phyloP scores from a whole-genome alignment of 345 rosid genomes.

The Cardamine chenopodiifolia region DNA sequence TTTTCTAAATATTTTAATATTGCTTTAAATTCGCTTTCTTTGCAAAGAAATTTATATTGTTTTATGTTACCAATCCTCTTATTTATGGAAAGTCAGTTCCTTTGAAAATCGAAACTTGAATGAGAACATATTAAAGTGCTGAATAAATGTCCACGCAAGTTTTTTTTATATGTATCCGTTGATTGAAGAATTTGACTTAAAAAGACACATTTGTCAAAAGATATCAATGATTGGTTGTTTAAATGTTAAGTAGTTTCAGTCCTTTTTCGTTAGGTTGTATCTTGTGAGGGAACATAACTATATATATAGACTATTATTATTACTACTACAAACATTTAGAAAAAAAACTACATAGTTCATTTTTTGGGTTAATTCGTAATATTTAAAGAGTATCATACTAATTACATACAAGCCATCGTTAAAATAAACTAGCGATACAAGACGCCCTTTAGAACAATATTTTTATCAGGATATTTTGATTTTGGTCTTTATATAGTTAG shows the following conservation, averaged over 20 bases:
- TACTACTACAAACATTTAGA: background rate
- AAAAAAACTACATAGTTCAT: background rate
- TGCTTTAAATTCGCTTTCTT: background rate
- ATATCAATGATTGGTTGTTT: constrained; percentile 12
- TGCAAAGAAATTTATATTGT: background rate
- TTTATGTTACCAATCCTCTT: background rate
- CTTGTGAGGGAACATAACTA: constrained; percentile 37
- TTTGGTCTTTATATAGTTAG: background rate
- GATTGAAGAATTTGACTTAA: background rate
- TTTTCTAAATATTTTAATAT: background rate
- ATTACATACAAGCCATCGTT: background rate
- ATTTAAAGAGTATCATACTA: background rate
- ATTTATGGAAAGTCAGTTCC: background rate
- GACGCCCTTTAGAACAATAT: background rate
- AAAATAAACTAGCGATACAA: background rate
- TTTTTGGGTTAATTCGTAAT: background rate
- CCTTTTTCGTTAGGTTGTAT: constrained; percentile 18
- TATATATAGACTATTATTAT: background rate
- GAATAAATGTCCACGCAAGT: background rate
- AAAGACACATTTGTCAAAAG: constrained; percentile 15
- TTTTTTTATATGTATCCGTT: constrained; percentile 11
- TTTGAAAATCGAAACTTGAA: constrained; percentile 7
- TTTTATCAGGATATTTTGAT: background rate
- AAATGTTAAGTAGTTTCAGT: background rate
- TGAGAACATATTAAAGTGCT: background rate